A percentile compares a stretch with the other conserved stretches of the same genome.
These are phyloP conservation scores for Fusarium foetens DNA, from an alignment of 2,329 filamentous ascomycete species.

Conservation along the genomic window DNA sequence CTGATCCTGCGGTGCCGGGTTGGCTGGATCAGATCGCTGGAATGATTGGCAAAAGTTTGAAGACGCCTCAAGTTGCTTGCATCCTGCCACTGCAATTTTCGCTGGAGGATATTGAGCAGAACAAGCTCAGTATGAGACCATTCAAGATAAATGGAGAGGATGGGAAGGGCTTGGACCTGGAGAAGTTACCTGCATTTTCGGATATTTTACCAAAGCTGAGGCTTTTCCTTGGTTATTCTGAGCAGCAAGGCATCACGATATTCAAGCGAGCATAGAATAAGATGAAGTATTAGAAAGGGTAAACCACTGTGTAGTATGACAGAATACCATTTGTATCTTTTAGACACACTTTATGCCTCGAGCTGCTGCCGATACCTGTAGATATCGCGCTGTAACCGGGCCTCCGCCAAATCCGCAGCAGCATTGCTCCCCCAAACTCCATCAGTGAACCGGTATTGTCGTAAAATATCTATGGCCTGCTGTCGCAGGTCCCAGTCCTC, in stretches of 20 bases:
- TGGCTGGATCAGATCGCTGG: neutral
- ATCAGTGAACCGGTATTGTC: neutral
- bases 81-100: neutral
- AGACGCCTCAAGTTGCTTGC: neutral
- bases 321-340: neutral
- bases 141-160: neutral
- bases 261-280: neutral
- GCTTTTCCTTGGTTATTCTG: neutral
- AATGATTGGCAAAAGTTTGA: neutral
- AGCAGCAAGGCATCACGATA: neutral
- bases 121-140: neutral
- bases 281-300: rapidly evolving
- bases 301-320: rapidly evolving
- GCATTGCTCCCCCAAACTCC: neutral
- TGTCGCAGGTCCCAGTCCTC: neutral
- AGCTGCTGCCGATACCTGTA: neutral
- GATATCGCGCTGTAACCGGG: neutral
- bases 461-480: rapidly evolving
- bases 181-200: neutral
- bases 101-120: neutral
- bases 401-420: neutral
- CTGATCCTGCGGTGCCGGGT: neutral
- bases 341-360: rapidly evolving
- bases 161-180: neutral
- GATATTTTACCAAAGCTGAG: neutral